Percentiles rank a stretch among this genome's conserved stretches.
These are phyloP conservation scores for Lentinula edodes DNA, from an alignment of 768 basidiomycete genomes.

Conservation along the genomic window DNA sequence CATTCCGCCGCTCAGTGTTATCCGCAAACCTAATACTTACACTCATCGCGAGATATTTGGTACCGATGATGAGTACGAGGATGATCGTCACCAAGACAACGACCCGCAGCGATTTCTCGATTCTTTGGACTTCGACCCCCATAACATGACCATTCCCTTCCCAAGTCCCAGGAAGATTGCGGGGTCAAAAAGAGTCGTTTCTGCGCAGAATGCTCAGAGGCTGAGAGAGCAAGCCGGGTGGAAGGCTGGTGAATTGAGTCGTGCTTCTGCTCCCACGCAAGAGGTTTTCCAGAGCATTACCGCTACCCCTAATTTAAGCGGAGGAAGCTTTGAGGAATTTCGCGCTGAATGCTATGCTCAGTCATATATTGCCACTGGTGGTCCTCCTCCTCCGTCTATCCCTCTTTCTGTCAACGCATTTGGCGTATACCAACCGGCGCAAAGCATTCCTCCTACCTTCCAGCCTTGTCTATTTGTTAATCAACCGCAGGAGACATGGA, in stretches of 20 bases:
- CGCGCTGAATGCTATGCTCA: slow-evolving; percentile 1
- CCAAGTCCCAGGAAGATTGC: not conserved
- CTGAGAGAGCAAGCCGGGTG: not conserved
- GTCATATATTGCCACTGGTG: not conserved
- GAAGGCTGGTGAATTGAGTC: not conserved
- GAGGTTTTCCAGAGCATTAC: not conserved
- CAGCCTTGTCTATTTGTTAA: not conserved
- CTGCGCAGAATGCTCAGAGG: not conserved
- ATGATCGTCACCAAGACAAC: not conserved
- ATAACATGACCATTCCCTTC: not conserved
- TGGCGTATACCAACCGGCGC: not conserved
- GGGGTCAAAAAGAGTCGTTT: not conserved
- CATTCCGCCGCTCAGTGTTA: not conserved
- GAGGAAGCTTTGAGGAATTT: not conserved
- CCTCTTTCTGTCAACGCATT: not conserved
- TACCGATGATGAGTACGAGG: not conserved
- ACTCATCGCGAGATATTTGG: not conserved
- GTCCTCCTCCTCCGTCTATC: not conserved
- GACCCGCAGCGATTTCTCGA: not conserved
- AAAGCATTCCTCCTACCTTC: not conserved
- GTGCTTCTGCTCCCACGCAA: not conserved
- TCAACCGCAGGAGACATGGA: not conserved
- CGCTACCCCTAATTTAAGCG: not conserved
- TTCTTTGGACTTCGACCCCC: not conserved
- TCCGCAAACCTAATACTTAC: not conserved